A percentile compares a stretch with the other conserved stretches of the same genome.
Conservation (phyloP, 306 rosid genomes). For the Begonia loranthoides region DNA sequence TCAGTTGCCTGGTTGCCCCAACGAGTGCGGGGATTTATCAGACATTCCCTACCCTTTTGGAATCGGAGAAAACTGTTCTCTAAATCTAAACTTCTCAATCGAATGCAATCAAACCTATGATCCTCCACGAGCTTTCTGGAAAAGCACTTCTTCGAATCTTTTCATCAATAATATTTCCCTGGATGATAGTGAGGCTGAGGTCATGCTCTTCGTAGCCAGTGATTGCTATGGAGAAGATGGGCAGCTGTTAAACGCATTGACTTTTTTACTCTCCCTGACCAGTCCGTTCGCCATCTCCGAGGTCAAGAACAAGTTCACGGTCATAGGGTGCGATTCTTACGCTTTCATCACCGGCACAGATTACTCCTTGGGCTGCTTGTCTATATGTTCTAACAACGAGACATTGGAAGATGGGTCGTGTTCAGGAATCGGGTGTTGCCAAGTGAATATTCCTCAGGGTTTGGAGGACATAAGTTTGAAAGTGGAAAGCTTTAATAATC, state of each 20-base stretch:
- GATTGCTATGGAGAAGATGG: constrained; percentile 1
- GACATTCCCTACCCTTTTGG: background rate
- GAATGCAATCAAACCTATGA: background rate
- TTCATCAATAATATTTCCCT: constrained; percentile 8
- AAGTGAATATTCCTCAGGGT: constrained; percentile 11
- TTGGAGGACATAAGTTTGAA: rapidly evolving
- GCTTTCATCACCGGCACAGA: rapidly evolving
- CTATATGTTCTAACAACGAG: constrained; percentile 1
- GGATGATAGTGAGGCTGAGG: constrained; percentile 2
- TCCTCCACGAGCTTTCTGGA: background rate
- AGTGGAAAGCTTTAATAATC: rapidly evolving
- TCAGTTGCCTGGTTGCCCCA: background rate
- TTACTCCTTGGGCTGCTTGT: constrained; percentile 17
- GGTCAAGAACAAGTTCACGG: constrained; percentile 13
- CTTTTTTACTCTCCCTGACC: rapidly evolving
- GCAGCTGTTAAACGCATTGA: rapidly evolving
- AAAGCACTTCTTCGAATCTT: rapidly evolving
- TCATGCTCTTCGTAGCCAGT: background rate
- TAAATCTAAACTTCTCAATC: background rate
- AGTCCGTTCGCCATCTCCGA: constrained; percentile 9
- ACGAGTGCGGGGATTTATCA: background rate
- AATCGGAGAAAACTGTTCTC: background rate
- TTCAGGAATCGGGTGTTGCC: constrained; percentile 30
- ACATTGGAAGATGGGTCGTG: constrained; percentile 9
- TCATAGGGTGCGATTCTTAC: constrained; percentile 21